These are phyloP conservation scores for Metarhizium humberi DNA, from an alignment of 2,329 filamentous ascomycete genomes.

Conservation along the genomic window DNA sequence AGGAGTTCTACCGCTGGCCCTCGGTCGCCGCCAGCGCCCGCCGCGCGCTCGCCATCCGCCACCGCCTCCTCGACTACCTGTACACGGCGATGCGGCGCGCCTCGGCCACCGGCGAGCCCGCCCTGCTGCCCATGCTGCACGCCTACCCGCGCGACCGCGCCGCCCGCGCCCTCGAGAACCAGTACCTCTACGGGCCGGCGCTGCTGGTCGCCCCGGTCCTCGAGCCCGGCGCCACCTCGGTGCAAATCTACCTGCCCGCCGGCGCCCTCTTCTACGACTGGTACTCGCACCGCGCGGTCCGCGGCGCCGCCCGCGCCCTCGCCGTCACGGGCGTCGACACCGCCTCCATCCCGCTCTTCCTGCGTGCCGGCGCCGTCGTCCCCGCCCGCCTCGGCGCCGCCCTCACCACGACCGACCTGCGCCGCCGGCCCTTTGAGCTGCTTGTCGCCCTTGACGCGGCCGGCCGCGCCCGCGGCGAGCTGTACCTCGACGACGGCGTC, in stretches of 20 bases:
- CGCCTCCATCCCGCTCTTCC: slow-evolving; percentile 53
- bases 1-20: slow-evolving; percentile 64
- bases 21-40: slow-evolving; percentile 53
- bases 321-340: slow-evolving; percentile 25
- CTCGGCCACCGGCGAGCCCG: slow-evolving; percentile 50
- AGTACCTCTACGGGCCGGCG: slow-evolving; percentile 41
- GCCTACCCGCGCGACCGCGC: slow-evolving; percentile 47
- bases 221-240: slow-evolving; percentile 31
- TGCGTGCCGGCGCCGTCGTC: slow-evolving; percentile 56
- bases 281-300: slow-evolving; percentile 36
- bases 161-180: slow-evolving; percentile 35
- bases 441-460: slow-evolving; percentile 55
- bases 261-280: slow-evolving; percentile 40
- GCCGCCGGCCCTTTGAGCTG: slow-evolving; percentile 59
- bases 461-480: slow-evolving; percentile 53
- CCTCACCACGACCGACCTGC: slow-evolving; percentile 55
- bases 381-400: slow-evolving; percentile 46
- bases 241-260: slow-evolving; percentile 37
- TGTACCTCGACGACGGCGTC: slow-evolving; percentile 74
- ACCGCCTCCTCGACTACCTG: slow-evolving; percentile 71
- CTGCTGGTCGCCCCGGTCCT: slow-evolving; percentile 41
- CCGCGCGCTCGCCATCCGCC: slow-evolving; percentile 63
- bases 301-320: slow-evolving; percentile 29
- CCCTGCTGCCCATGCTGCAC: slow-evolving; percentile 64
- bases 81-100: slow-evolving; percentile 63